Conservation (phyloP, 140 eudicot genomes). For the Bidens hawaiensis region DNA sequence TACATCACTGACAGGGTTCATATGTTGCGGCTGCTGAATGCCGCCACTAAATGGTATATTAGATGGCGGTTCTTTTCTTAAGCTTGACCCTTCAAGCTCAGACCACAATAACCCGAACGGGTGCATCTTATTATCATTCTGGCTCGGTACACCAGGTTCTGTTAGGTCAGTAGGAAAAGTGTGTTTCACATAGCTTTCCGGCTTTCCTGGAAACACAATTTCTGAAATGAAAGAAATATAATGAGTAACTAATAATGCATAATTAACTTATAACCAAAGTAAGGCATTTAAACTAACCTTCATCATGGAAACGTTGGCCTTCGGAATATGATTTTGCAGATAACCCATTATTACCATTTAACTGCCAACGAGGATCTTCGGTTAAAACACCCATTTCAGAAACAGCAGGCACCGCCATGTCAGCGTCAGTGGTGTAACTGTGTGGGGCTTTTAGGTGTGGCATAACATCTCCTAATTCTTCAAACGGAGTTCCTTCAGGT, state of each 20-base stretch:
- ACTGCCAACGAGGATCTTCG: conserved; percentile 54
- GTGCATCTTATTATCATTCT: conserved; percentile 62
- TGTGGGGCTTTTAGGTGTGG: conserved; percentile 48
- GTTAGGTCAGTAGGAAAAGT: conserved; percentile 22
- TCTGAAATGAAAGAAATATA: conserved; percentile 22
- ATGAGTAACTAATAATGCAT: background rate
- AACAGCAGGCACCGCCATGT: conserved; percentile 27
- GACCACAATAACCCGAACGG: conserved; percentile 94
- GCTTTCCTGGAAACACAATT: conserved; percentile 42
- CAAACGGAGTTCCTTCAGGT: conserved; percentile 66
- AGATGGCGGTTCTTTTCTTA: conserved; percentile 44
- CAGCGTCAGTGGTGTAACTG: conserved; percentile 28
- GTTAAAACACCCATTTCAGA: conserved; percentile 35
- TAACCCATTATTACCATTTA: conserved; percentile 39
- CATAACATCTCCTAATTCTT: conserved; percentile 75
- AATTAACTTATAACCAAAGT: too few relatives aligned
- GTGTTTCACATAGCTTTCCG: conserved; percentile 37
- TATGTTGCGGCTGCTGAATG: conserved; percentile 44
- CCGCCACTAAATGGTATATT: conserved; percentile 33
- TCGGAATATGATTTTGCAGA: conserved; percentile 36
- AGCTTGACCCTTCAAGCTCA: conserved; percentile 74
- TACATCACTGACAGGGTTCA: conserved; percentile 19
- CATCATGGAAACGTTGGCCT: conserved; percentile 61
- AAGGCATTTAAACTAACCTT: conserved; percentile 45
- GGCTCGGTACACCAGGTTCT: conserved; percentile 36